phyloP scores from a whole-genome alignment of 257 asterid genomes.

The Plantago elongata region DNA sequence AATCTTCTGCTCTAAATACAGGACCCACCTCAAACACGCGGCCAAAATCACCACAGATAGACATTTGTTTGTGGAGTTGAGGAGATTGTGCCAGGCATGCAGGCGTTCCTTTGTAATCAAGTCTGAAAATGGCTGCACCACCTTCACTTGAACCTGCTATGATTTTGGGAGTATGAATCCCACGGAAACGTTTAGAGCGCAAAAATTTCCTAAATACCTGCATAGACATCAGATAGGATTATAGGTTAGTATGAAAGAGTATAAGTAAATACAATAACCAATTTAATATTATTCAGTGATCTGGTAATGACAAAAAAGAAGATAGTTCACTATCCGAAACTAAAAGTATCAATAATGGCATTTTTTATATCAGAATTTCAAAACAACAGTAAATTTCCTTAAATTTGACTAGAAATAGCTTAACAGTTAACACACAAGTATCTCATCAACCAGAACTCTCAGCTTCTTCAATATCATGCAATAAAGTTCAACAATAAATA shows the following conservation, averaged over 20 bases:
- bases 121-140: constrained; percentile 75
- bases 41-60: constrained; percentile 75
- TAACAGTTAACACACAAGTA: too few relatives aligned
- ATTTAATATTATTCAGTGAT: too few relatives aligned
- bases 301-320: too few relatives aligned
- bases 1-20: constrained; percentile 87
- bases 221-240: constrained; percentile 16
- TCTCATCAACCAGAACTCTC: neutral
- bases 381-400: too few relatives aligned
- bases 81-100: constrained; percentile 97
- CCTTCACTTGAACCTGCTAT: constrained; percentile 94
- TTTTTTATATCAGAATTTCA: too few relatives aligned
- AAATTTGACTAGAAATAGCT: too few relatives aligned
- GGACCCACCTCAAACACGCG: constrained; percentile 92
- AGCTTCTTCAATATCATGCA: neutral
- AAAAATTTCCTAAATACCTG: constrained; percentile 70
- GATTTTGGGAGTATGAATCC: constrained; percentile 74
- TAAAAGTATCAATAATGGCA: too few relatives aligned
- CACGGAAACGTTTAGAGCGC: constrained; percentile 53
- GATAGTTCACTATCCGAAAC: too few relatives aligned
- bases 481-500: neutral
- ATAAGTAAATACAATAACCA: neutral
- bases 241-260: neutral
- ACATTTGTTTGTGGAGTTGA: constrained; percentile 88
- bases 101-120: constrained; percentile 73